Percentiles rank a stretch among this genome's conserved stretches.
These are phyloP conservation scores for Wickerhamomyces strasburgensis DNA, from an alignment of 805 yeast genomes.

Conservation along the genomic window DNA sequence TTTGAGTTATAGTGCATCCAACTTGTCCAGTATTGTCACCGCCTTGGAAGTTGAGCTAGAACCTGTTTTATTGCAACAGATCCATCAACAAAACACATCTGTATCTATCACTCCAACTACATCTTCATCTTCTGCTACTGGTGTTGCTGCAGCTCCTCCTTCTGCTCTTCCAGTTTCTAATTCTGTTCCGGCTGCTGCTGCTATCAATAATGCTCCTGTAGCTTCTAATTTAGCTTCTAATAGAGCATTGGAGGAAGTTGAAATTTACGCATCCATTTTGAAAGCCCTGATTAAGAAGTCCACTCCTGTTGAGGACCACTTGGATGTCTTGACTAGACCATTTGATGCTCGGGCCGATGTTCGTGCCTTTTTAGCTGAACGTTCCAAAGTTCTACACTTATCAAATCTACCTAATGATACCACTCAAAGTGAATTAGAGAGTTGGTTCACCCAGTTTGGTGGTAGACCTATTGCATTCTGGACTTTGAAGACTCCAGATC, in stretches of 20 bases:
- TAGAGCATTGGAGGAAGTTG: constrained; percentile 43
- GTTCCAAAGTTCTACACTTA: constrained; percentile 73
- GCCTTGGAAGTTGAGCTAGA: constrained; percentile 26
- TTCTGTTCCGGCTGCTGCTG: constrained; percentile 7
- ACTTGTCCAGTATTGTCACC: constrained; percentile 24
- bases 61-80: not conserved
- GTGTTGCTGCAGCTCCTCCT: not conserved
- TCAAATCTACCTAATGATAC: constrained; percentile 81
- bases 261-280: constrained; percentile 40
- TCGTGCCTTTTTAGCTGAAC: constrained; percentile 59
- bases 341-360: constrained; percentile 75
- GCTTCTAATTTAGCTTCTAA: constrained; percentile 15
- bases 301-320: constrained; percentile 43
- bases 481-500: constrained; percentile 67
- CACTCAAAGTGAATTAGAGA: constrained; percentile 84
- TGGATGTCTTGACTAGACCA: constrained; percentile 61
- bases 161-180: not conserved
- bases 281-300: constrained; percentile 43
- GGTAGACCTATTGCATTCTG: constrained; percentile 86
- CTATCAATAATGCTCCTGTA: not conserved
- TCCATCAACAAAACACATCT: constrained; percentile 4
- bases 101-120: not conserved
- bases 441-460: constrained; percentile 87
- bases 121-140: not conserved
- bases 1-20: constrained; percentile 27